Base-by-base conservation (phyloP, 306 rosid species). In the Sophora flavescens region DNA sequence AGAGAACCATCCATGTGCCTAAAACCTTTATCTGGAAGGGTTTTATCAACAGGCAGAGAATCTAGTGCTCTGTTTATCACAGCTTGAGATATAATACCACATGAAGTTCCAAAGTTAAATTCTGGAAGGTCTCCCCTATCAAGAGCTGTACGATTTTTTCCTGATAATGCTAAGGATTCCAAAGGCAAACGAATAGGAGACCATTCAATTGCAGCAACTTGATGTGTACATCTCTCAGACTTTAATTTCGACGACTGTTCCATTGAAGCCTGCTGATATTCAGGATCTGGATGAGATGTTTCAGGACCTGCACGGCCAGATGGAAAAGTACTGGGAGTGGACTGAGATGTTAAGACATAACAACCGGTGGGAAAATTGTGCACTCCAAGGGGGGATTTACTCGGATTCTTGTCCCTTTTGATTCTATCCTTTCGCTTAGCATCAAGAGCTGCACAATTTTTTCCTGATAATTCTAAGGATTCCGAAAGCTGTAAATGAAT, bases 91-190 rank as follows among this genome's bases (percentile, higher is more conserved):
- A 38, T 13, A 66, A 28, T 3, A 14, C 41, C 47, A 26, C 53
- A 26, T 6, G 75, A 58, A 57, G 59, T 45, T 48, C 81, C 75
- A 44, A 67, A 77, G 53, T 67, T 68, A 68, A 56, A 77, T 77
- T 77, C 81, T 15, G 81, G 81, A 57, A 77, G 81, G 50, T 77
- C 81, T 3, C 67, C 81, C 56, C 39, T 38, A 6, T 67, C 69
- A 45, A 1, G 22, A 22, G 22, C 22, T 22, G 22, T 22, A 22
- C 22, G 22, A 22, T 22, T 22, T 22, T 22, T 22, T 22, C 22
- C 22, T 22, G 22, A 22, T 22, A 22, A 22, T 22, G 22, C 22
- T 22, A 22, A 22, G 22, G 22, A 22, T 22, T 22, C 22, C 22
- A 1, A 22, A 22, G 22, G 22, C 22, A 22, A 22, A 22, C 22